These are phyloP conservation scores for Colletotrichum lentis DNA, from an alignment of 2,329 filamentous ascomycete species.

Conservation along the genomic window DNA sequence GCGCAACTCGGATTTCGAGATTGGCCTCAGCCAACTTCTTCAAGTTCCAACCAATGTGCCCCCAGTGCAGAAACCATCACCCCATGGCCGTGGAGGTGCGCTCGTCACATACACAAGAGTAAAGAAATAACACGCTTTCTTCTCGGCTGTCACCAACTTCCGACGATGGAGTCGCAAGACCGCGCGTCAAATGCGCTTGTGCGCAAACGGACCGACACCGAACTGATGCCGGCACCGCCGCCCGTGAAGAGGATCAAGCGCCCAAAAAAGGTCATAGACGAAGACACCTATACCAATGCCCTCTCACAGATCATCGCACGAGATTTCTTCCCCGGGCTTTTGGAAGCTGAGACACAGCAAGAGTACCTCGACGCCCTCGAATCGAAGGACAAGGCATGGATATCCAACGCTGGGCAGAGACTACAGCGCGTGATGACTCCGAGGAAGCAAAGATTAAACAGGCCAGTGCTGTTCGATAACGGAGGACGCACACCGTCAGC, in stretches of 20 bases:
- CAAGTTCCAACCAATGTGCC: no score
- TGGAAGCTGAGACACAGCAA: slow-evolving; percentile 85
- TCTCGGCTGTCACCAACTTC: background rate
- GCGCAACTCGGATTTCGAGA: slow-evolving; percentile 12
- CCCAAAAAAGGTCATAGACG: slow-evolving; percentile 85
- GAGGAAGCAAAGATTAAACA: slow-evolving; percentile 55
- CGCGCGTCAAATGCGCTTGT: slow-evolving; percentile 66
- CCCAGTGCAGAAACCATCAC: slow-evolving; percentile 1
- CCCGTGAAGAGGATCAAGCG: slow-evolving; percentile 89
- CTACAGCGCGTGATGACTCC: slow-evolving; percentile 85
- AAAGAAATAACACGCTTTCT: background rate
- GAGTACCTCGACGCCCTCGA: slow-evolving; percentile 93
- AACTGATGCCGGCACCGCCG: slow-evolving; percentile 89
- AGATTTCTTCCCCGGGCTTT: slow-evolving; percentile 93
- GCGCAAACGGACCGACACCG: slow-evolving; percentile 71
- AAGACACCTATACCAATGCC: slow-evolving; percentile 90
- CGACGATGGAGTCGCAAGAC: slow-evolving; percentile 49
- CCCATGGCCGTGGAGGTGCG: slow-evolving; percentile 2
- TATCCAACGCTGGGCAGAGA: slow-evolving; percentile 77
- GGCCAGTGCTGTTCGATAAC: slow-evolving; percentile 43
- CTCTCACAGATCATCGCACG: slow-evolving; percentile 94
- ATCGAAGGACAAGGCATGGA: slow-evolving; percentile 86
- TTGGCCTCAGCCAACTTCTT: slow-evolving; percentile 1
- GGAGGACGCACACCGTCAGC: slow-evolving; percentile 67
- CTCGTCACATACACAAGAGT: no score